phyloP scores from a whole-genome alignment of 2,329 filamentous ascomycete genomes.

The Stylonectria norvegica region DNA sequence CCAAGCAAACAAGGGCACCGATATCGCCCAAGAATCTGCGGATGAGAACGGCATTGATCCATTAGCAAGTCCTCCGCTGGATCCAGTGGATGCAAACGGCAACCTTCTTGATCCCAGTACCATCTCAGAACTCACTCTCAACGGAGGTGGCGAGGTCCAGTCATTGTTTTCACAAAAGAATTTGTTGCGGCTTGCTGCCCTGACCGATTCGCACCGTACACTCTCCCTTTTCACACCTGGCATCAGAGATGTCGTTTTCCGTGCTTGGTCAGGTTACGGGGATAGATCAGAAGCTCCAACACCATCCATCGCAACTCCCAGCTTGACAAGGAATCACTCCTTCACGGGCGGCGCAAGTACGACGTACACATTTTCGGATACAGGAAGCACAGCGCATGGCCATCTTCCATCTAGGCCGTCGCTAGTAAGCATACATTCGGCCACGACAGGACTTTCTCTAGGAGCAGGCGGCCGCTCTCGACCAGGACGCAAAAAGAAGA shows the following conservation, averaged over 20 bases:
- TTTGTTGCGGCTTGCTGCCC: conserved; percentile 72
- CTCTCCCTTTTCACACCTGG: conserved; percentile 87
- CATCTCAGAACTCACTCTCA: conserved; percentile 73
- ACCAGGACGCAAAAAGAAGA: conserved; percentile 74
- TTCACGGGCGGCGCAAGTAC: conserved; percentile 55
- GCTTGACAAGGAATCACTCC: conserved; percentile 61
- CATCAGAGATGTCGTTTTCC: conserved; percentile 86
- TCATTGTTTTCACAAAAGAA: conserved; percentile 96
- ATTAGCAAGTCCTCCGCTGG: conserved; percentile 74
- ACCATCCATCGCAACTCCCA: conserved; percentile 46
- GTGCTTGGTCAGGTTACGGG: conserved; percentile 80
- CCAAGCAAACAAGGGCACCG: conserved; percentile 52
- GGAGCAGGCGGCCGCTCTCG: conserved; percentile 60
- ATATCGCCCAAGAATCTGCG: conserved; percentile 46
- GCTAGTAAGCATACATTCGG: conserved; percentile 58
- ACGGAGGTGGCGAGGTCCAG: conserved; percentile 76
- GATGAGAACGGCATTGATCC: conserved; percentile 69
- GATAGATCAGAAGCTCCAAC: conserved; percentile 63
- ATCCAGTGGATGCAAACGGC: conserved; percentile 77
- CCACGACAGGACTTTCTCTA: conserved; percentile 59
- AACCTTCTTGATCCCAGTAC: conserved; percentile 72
- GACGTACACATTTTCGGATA: conserved; percentile 72
- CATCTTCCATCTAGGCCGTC: conserved; percentile 67
- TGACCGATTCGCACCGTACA: conserved; percentile 86
- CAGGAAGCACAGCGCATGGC: conserved; percentile 60